Conservation (phyloP, 441 rosid species). For the Gossypium schwendimanii region DNA sequence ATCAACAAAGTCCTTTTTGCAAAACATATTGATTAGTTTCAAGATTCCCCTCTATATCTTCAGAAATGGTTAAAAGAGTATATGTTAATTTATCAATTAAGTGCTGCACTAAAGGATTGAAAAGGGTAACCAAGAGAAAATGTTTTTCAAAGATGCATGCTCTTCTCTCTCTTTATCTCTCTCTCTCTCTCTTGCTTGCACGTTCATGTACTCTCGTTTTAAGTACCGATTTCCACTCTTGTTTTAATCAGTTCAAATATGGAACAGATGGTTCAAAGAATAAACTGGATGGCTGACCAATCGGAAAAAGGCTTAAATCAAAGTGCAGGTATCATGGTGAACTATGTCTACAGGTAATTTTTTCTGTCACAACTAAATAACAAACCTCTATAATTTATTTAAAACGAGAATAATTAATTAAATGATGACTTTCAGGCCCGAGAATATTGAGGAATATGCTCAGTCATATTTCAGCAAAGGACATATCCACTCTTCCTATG, state of each 20-base stretch:
- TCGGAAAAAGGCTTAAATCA: constrained; percentile 74
- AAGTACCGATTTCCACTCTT: constrained; percentile 1
- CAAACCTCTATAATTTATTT: neutral
- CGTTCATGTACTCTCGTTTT: neutral
- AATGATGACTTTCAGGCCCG: constrained; percentile 49
- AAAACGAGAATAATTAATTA: neutral
- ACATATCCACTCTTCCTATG: constrained; percentile 55
- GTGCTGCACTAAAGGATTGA: too few species aligned
- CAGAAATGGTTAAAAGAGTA: too few species aligned
- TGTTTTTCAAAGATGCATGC: neutral
- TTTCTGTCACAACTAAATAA: neutral
- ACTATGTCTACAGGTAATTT: constrained; percentile 75
- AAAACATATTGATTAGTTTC: neutral
- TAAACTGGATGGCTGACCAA: constrained; percentile 92
- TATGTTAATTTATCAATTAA: too few species aligned
- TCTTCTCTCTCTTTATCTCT: neutral
- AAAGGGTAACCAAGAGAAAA: neutral
- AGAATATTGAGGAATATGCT: constrained; percentile 71
- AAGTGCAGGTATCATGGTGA: constrained; percentile 94
- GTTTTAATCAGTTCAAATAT: constrained; percentile 3
- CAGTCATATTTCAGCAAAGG: constrained; percentile 67
- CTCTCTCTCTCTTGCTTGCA: neutral
- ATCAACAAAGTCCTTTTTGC: neutral
- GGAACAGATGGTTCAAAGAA: constrained; percentile 78
- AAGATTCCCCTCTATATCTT: neutral